Evolutionary conservation across 495 filamentous ascomycete species (phyloP).

Genomic region (Penicillium paradoxum): DNA sequence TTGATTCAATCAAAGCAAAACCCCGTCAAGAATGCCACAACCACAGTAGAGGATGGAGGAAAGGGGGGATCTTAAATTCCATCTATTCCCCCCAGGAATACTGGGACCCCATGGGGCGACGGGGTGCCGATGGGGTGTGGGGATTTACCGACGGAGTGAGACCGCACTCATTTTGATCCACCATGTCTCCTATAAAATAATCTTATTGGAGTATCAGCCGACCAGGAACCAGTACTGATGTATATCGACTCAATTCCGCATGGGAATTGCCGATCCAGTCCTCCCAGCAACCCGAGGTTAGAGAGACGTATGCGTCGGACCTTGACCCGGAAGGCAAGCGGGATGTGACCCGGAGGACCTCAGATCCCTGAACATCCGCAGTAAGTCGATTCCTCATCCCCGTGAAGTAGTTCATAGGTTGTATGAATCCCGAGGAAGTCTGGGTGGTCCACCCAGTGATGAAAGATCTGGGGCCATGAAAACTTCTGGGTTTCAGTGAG

Average conservation of each 20-base stretch:
- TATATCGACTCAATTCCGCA: neutral
- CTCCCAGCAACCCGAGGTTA: slow-evolving; percentile 9
- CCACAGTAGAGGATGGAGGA: neutral
- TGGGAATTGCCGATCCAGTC: neutral
- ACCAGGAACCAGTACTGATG: neutral
- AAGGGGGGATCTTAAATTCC: neutral
- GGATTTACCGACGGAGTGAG: slow-evolving; percentile 3
- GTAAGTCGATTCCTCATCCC: neutral
- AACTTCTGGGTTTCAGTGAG: too few species aligned
- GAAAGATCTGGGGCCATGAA: too few species aligned
- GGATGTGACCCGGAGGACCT: slow-evolving; percentile 5
- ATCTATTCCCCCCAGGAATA: neutral
- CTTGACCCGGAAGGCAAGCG: slow-evolving; percentile 10
- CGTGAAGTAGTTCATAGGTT: neutral
- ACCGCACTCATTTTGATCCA: neutral
- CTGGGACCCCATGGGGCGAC: slow-evolving; percentile 7
- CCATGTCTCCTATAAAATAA: neutral
- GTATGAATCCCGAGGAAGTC: too few species aligned
- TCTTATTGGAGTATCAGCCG: neutral
- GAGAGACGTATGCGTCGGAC: slow-evolving; percentile 4
- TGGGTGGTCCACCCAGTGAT: too few species aligned
- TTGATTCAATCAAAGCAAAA: neutral
- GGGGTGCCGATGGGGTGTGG: slow-evolving; percentile 3
- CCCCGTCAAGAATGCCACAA: neutral
- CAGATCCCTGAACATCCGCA: neutral